Percentiles rank a stretch among this genome's conserved stretches.
phyloP scores from a whole-genome alignment of 108 stramenopile species.

The Nannochloropsis granulata region DNA sequence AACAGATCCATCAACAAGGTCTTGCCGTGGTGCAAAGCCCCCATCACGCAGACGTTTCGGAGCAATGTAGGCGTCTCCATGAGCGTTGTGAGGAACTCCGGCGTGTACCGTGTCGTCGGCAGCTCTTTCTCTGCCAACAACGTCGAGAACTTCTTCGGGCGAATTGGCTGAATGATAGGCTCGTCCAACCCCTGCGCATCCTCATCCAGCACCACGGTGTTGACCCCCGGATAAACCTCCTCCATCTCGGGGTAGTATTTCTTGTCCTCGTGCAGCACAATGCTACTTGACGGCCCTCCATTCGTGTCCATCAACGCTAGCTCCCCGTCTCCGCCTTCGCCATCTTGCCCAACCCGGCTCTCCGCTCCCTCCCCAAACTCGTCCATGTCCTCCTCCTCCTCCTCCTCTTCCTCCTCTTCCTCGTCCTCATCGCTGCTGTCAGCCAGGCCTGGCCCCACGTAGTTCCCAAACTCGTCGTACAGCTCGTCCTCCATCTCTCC shows the following conservation, averaged over 20 bases:
- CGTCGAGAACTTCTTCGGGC: constrained; percentile 49
- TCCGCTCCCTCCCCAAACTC: constrained; percentile 9
- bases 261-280: constrained; percentile 97
- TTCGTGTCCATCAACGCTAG: constrained; percentile 1
- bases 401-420: constrained; percentile 35
- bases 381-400: constrained; percentile 24
- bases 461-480: constrained; percentile 99
- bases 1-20: constrained; percentile 69
- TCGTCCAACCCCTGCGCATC: constrained; percentile 92
- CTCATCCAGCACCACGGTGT: constrained; percentile 90
- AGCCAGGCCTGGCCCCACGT: constrained; percentile 94
- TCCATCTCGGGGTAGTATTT: constrained; percentile 93
- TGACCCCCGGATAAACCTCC: constrained; percentile 69
- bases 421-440: constrained; percentile 42
- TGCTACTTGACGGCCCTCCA: constrained; percentile 29
- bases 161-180: constrained; percentile 83
- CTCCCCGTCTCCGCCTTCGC: not conserved
- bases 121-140: constrained; percentile 30
- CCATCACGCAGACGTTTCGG: constrained; percentile 73
- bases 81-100: constrained; percentile 32
- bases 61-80: constrained; percentile 37
- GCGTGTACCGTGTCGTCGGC: constrained; percentile 19
- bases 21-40: constrained; percentile 90
- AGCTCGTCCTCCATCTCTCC: constrained; percentile 53
- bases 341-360: constrained; percentile 1